Conservation (phyloP, 805 yeast genomes). For the Candida glaebosa region DNA sequence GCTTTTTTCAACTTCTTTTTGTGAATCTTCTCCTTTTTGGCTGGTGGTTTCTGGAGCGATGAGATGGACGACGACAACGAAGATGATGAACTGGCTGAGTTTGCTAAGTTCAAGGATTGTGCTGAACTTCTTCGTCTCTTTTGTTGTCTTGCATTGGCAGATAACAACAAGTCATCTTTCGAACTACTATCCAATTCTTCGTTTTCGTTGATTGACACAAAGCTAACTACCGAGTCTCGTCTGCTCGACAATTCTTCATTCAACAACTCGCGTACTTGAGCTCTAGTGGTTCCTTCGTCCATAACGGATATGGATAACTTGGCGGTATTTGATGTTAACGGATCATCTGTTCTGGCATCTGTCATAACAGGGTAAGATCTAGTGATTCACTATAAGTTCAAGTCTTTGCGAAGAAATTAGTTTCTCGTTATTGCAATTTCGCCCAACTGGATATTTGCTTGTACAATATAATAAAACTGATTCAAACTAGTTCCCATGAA, state of each 20-base stretch:
- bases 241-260: slow-evolving; percentile 7
- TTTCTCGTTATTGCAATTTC: background rate
- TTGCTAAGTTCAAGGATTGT: slow-evolving; percentile 19
- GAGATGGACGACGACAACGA: slow-evolving; percentile 4
- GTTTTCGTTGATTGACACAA: slow-evolving; percentile 21
- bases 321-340: slow-evolving; percentile 22
- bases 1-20: slow-evolving; percentile 32
- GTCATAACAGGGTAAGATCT: background rate
- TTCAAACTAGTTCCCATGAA: background rate
- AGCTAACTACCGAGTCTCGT: slow-evolving; percentile 22
- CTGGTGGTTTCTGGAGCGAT: slow-evolving; percentile 4
- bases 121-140: slow-evolving; percentile 41
- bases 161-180: background rate
- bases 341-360: slow-evolving; percentile 13
- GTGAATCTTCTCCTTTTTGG: slow-evolving; percentile 20
- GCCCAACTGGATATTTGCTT: no score
- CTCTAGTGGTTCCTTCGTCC: slow-evolving; percentile 17
- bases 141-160: background rate
- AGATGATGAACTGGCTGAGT: slow-evolving; percentile 5
- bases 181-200: slow-evolving; percentile 11
- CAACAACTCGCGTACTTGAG: slow-evolving; percentile 14
- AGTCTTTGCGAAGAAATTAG: background rate
- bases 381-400: background rate
- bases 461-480: background rate
- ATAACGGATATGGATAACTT: slow-evolving; percentile 23